phyloP scores from a whole-genome alignment of 805 yeast genomes.

The Hanseniaspora mollemarum region DNA sequence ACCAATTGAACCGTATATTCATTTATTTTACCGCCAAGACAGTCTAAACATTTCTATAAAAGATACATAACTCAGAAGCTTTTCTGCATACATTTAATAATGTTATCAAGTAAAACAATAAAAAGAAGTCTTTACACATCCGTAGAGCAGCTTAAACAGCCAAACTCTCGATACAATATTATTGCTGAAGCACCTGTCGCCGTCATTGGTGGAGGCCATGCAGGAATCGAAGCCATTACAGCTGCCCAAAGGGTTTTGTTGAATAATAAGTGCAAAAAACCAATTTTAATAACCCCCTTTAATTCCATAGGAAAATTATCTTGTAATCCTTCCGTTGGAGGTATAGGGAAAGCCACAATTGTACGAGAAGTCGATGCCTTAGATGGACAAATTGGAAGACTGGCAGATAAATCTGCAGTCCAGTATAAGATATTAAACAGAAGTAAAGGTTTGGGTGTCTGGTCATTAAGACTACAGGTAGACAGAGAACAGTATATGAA shows the following conservation, averaged over 20 bases:
- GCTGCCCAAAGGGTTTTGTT: conserved; percentile 83
- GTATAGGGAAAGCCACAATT: conserved; percentile 93
- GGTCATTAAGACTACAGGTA: conserved; percentile 97
- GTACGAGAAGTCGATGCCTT: conserved; percentile 89
- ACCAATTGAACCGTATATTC: no score
- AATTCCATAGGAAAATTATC: conserved; percentile 84
- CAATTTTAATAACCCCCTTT: conserved; percentile 61
- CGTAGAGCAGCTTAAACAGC: conserved; percentile 1
- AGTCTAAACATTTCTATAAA: no score
- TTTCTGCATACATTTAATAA: no score
- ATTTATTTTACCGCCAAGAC: no score
- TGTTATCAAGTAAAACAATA: no score
- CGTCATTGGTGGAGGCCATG: conserved; percentile 96
- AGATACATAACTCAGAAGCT: no score
- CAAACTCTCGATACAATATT: neutral
- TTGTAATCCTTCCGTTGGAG: conserved; percentile 97
- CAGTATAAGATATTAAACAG: conserved; percentile 78
- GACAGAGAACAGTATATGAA: conserved; percentile 67
- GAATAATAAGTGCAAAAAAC: conserved; percentile 34
- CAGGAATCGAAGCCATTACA: conserved; percentile 95
- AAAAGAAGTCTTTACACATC: neutral
- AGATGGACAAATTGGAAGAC: conserved; percentile 77
- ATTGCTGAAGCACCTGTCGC: conserved; percentile 29
- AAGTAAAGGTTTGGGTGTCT: conserved; percentile 86
- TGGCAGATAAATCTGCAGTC: conserved; percentile 89